Evolutionary conservation across 1,284 basidiomycete genomes (phyloP).

Genomic region (Apiotrichum brassicae): DNA sequence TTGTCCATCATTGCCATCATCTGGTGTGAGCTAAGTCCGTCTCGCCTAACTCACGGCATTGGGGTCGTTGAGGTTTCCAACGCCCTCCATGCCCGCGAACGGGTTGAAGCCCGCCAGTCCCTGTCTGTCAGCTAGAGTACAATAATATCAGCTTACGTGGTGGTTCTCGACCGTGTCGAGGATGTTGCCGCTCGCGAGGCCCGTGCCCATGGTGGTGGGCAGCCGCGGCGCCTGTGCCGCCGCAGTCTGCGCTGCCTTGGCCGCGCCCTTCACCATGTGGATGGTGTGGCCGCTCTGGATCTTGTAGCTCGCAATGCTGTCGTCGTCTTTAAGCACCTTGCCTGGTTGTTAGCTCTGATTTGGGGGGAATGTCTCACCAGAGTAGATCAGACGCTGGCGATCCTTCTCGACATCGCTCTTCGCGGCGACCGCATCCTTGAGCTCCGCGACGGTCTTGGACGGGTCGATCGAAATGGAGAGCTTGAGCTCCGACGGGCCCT

Average conservation of each 20-base stretch:
- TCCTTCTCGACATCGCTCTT: constrained; percentile 79
- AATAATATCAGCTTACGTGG: constrained; percentile 25
- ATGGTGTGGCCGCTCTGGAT: constrained; percentile 70
- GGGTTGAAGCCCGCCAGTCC: constrained; percentile 64
- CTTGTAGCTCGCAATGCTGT: constrained; percentile 73
- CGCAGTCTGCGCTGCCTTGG: constrained; percentile 49
- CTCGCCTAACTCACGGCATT: constrained; percentile 61
- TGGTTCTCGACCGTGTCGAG: constrained; percentile 52
- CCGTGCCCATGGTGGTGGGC: constrained; percentile 71
- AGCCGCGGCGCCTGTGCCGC: constrained; percentile 49
- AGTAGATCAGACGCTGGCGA: constrained; percentile 78
- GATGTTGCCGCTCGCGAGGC: constrained; percentile 59
- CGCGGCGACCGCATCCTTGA: constrained; percentile 75
- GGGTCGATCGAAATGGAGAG: constrained; percentile 71
- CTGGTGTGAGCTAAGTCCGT: constrained; percentile 50
- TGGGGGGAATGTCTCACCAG: constrained; percentile 51
- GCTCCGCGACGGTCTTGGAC: constrained; percentile 65
- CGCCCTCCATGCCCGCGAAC: constrained; percentile 64
- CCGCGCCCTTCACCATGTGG: constrained; percentile 85
- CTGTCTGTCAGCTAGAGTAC: constrained; percentile 19
- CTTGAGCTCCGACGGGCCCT: constrained; percentile 81
- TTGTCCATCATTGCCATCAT: constrained; percentile 76
- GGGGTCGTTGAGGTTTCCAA: constrained; percentile 77
- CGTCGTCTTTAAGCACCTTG: constrained; percentile 65
- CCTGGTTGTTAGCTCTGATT: constrained; percentile 24